phyloP scores from a whole-genome alignment of 441 rosid species.

The Jatropha podagrica region DNA sequence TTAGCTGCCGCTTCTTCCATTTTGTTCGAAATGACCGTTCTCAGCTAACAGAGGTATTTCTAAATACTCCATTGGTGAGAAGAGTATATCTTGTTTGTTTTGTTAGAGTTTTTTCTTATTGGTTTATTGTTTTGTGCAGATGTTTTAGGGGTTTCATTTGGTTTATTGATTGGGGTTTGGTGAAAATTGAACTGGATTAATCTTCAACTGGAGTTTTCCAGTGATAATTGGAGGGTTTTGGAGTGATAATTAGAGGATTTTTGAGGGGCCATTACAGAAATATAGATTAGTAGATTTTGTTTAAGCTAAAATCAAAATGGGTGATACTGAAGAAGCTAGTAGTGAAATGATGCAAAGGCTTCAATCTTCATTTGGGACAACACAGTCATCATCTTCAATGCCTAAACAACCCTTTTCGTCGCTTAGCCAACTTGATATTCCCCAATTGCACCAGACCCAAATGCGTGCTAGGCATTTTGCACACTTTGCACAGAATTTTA shows the following conservation, averaged over 20 bases:
- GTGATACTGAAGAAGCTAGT: constrained; percentile 62
- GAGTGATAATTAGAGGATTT: too few species aligned
- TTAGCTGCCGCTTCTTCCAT: constrained; percentile 4
- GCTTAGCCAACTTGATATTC: constrained; percentile 53
- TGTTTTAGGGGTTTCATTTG: constrained; percentile 14
- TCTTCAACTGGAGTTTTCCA: constrained; percentile 15
- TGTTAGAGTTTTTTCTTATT: not conserved
- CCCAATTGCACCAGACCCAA: constrained; percentile 54
- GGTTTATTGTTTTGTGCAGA: constrained; percentile 1
- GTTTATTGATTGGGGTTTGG: constrained; percentile 9
- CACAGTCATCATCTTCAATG: constrained; percentile 44
- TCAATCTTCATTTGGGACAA: constrained; percentile 55
- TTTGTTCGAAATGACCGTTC: constrained; percentile 20
- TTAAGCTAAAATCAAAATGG: constrained; percentile 37
- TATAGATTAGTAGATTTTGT: not conserved
- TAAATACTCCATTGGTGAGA: not conserved
- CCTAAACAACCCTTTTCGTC: constrained; percentile 45
- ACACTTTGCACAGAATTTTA: constrained; percentile 48
- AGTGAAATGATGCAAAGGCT: constrained; percentile 74
- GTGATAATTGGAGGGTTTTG: not conserved
- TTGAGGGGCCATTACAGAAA: not conserved
- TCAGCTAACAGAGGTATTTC: constrained; percentile 26
- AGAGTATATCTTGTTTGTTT: not conserved
- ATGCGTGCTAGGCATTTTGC: constrained; percentile 50
- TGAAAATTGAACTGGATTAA: constrained; percentile 19